Evolutionary conservation across 805 yeast species (phyloP).

Genomic region (Wickerhamiella kurtzmanii): DNA sequence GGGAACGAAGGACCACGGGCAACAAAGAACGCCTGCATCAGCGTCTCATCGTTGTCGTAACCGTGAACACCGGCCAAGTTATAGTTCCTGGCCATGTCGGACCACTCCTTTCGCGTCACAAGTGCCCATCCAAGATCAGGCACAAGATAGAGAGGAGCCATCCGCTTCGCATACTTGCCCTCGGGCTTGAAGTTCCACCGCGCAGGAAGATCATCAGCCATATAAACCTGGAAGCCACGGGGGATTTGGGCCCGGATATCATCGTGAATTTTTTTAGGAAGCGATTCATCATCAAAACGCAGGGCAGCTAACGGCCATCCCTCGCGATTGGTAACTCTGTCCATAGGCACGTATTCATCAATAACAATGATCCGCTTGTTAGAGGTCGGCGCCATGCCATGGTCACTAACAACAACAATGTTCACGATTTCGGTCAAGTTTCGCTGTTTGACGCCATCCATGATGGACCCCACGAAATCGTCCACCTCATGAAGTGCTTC

Average conservation of each 20-base stretch:
- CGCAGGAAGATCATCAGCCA: slow-evolving; percentile 39
- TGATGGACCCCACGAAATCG: slow-evolving; percentile 39
- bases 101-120: slow-evolving; percentile 46
- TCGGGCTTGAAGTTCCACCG: slow-evolving; percentile 36
- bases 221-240: slow-evolving; percentile 30
- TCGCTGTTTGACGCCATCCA: slow-evolving; percentile 36
- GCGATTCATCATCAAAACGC: slow-evolving; percentile 33
- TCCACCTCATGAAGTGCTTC: slow-evolving; percentile 54
- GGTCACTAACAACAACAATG: slow-evolving; percentile 71
- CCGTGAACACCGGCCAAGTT: slow-evolving; percentile 75
- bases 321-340: slow-evolving; percentile 46
- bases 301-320: slow-evolving; percentile 84
- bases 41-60: slow-evolving; percentile 57
- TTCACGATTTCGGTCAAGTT: slow-evolving; percentile 56
- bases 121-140: slow-evolving; percentile 74
- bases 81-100: slow-evolving; percentile 35
- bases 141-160: slow-evolving; percentile 77
- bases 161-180: slow-evolving; percentile 38
- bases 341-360: slow-evolving; percentile 53
- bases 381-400: slow-evolving; percentile 85
- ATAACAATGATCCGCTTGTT: slow-evolving; percentile 52
- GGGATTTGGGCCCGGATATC: not conserved
- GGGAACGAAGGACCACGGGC: slow-evolving; percentile 71
- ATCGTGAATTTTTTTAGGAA: not conserved
- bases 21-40: slow-evolving; percentile 74